Conservation (phyloP, 1,284 basidiomycete genomes). For the Ganoderma multipileum region DNA sequence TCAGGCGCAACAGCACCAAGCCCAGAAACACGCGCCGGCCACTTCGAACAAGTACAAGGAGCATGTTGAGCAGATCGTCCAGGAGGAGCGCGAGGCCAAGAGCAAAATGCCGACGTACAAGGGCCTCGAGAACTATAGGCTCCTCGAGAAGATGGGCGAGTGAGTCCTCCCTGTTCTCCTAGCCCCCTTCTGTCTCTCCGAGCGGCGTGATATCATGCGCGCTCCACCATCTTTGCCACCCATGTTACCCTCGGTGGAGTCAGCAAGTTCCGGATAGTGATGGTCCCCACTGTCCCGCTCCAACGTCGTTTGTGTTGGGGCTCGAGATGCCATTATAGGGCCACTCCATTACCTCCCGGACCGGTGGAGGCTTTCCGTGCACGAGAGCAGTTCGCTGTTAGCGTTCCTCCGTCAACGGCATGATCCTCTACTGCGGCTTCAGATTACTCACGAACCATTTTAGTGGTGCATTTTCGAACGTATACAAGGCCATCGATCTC, state of each 20-base stretch:
- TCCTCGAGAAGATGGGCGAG: conserved; percentile 97
- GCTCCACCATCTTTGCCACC: neutral
- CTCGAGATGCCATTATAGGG: neutral
- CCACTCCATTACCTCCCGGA: neutral
- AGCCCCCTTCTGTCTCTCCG: neutral
- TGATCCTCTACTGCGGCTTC: neutral
- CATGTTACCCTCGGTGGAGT: neutral
- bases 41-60: conserved; percentile 50
- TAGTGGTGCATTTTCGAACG: conserved; percentile 97
- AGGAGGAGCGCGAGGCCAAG: conserved; percentile 79
- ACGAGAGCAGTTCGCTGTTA: no score
- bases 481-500: conserved; percentile 92
- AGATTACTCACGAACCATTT: conserved; percentile 10
- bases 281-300: neutral
- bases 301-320: neutral
- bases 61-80: conserved; percentile 77
- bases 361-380: neutral
- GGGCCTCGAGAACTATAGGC: conserved; percentile 84
- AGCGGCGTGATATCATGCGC: neutral
- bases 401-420: neutral
- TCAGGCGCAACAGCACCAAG: conserved; percentile 39
- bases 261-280: neutral
- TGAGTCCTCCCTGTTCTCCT: conserved; percentile 48
- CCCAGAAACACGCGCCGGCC: conserved; percentile 43
- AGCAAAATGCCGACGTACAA: conserved; percentile 83